Percentiles rank a stretch among this genome's conserved stretches.
Conservation (phyloP, 148 eudicot genomes). For the Silene uniflora region DNA sequence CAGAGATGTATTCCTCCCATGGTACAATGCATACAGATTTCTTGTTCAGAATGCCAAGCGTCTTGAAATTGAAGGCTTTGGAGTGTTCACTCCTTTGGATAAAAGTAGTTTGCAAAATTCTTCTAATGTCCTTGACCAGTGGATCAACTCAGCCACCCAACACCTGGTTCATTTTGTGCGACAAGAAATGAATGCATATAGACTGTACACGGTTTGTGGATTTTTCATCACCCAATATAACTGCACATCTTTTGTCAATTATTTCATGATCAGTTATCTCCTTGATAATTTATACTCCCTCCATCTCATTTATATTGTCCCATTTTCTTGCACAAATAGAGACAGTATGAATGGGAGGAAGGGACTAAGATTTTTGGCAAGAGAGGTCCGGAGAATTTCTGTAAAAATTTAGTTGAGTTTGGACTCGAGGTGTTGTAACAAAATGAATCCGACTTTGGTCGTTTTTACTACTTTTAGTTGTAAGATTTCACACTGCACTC, state of each 20-base stretch:
- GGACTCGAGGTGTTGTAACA: not conserved
- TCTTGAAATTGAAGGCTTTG: slow-evolving; percentile 82
- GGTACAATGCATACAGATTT: slow-evolving; percentile 99
- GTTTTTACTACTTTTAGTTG: not conserved
- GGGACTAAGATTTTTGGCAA: too few relatives aligned
- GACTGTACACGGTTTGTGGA: slow-evolving; percentile 72
- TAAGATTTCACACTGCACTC: not conserved
- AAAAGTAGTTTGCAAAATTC: slow-evolving; percentile 53
- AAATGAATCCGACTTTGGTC: not conserved
- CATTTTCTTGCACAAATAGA: too few relatives aligned
- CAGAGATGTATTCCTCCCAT: slow-evolving; percentile 91
- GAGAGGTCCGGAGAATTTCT: too few relatives aligned
- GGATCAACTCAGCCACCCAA: slow-evolving; percentile 97
- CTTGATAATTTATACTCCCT: not conserved
- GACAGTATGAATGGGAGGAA: too few relatives aligned
- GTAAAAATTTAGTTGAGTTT: not conserved
- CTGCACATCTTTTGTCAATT: not conserved
- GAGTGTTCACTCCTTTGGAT: slow-evolving; percentile 60
- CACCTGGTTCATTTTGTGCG: slow-evolving; percentile 90
- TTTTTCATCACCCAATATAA: not conserved
- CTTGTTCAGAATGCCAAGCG: slow-evolving; percentile 96
- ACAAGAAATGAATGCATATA: slow-evolving; percentile 93
- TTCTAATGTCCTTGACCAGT: slow-evolving; percentile 94
- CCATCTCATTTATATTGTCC: not conserved
- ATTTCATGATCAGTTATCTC: not conserved